A percentile compares a stretch with the other conserved stretches of the same genome.
Evolutionary conservation across 768 basidiomycete species (phyloP).

Genomic region (Lactarius hatsudake): DNA sequence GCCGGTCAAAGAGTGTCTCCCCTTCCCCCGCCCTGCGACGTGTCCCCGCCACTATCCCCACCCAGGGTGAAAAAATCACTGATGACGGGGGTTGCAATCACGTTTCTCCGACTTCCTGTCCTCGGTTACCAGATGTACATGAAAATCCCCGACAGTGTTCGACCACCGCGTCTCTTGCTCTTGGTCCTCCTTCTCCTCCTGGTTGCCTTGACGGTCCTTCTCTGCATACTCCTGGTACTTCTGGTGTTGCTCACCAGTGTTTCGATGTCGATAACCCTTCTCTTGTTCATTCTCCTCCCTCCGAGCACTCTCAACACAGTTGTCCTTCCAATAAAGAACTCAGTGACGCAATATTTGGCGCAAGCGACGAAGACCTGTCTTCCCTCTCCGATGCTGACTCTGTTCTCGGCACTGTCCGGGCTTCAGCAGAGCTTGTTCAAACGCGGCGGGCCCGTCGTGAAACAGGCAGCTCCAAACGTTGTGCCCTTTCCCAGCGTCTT

Average conservation of each 20-base stretch:
- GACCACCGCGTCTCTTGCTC: conserved; percentile 14
- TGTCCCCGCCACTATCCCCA: conserved; percentile 1
- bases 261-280: conserved; percentile 10
- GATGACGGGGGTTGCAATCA: background rate
- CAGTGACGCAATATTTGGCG: conserved; percentile 27
- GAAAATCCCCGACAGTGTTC: conserved; percentile 15
- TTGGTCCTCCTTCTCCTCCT: conserved; percentile 24
- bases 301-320: conserved; percentile 19
- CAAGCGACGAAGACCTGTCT: conserved; percentile 33
- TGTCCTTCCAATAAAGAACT: conserved; percentile 20
- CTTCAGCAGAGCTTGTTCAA: conserved; percentile 19
- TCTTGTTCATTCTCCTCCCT: conserved; percentile 25
- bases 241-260: conserved; percentile 22
- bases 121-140: conserved; percentile 19
- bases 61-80: conserved; percentile 4
- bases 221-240: conserved; percentile 23
- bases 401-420: conserved; percentile 12
- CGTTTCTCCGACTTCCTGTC: conserved; percentile 19
- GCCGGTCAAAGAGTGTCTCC: conserved; percentile 20
- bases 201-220: conserved; percentile 16
- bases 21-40: background rate
- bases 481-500: conserved; percentile 11
- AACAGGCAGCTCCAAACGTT: background rate
- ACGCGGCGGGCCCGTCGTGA: conserved; percentile 4
- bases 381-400: conserved; percentile 36